Evolutionary conservation across 2,329 filamentous ascomycete genomes (phyloP), one percentile per base, ranked within the genome.

Genomic region (Microdochium bolleyi): DNA sequence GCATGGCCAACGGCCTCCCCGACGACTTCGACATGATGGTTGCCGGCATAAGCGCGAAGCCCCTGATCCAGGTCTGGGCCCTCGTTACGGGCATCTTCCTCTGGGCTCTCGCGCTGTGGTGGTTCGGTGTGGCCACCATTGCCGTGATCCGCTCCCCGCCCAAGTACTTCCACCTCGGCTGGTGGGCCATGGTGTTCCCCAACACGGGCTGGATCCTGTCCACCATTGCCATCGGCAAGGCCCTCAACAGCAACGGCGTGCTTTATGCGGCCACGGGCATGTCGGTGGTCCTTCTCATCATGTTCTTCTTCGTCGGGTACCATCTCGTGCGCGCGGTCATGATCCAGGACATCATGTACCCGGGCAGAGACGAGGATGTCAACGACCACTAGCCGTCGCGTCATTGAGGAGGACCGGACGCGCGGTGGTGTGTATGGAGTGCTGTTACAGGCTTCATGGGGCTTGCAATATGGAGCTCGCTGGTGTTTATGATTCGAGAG

Each of bases 131-230:
- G 44, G 74, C 73, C 2, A 61, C 71, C 19, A 63, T 79, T 30
- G 75, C 76, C 2, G 73, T 79, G 1, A 49, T 73, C 51, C 68
- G 58, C 62, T 69, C 70, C 11, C 74, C 71, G 3, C 71, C 77
- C 59, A 74, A 73, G 62, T 68, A 70, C 56, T 83, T 83, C 58
- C 78, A 82, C 55, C 70, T 85, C 2, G 80, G 79, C 1, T 85
- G 81, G 81, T 87, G 80, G 78, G 80, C 82, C 0, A 76, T 81
- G 64, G 78, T 83, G 10, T 84, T 84, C 64, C 80, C 80, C 48
- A 84, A 84, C 64, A 78, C 76, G 0, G 80, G 80, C 3, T 83
- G 83, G 60, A 76, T 75, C 3, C 67, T 84, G 49, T 76, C 76
- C 2, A 82, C 79, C 0, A 80, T 82, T 50, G 68, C 75, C 7